phyloP scores from a whole-genome alignment of 2,329 filamentous ascomycete species.

The Dothideomycetes sp. region DNA sequence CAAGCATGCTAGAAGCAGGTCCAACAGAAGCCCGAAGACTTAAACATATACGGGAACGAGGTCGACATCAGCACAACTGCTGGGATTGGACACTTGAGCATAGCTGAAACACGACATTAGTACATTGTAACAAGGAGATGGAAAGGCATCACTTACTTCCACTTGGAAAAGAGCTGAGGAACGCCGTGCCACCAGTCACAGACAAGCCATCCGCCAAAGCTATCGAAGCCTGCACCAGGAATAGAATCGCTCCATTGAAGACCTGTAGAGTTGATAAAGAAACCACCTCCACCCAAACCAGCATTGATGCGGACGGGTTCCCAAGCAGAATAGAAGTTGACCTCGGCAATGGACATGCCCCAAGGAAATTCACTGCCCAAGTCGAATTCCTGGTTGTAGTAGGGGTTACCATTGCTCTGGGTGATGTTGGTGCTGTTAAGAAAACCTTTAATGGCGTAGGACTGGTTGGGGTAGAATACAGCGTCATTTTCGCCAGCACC shows the following conservation, averaged over 20 bases:
- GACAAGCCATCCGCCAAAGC: conserved; percentile 17
- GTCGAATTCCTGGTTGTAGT: conserved; percentile 24
- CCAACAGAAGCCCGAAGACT: neutral
- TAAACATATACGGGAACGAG: conserved; percentile 23
- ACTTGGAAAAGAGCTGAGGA: conserved; percentile 26
- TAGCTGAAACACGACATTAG: conserved; percentile 12
- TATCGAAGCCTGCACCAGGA: neutral
- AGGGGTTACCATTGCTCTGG: conserved; percentile 15
- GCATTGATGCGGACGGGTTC: conserved; percentile 25
- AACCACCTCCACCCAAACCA: conserved; percentile 19
- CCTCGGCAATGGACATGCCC: conserved; percentile 15
- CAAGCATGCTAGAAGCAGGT: too few relatives aligned
- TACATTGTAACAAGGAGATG: neutral
- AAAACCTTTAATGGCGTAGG: conserved; percentile 18
- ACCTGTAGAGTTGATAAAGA: conserved; percentile 26
- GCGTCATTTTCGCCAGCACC: conserved; percentile 23
- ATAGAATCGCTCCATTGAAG: conserved; percentile 22
- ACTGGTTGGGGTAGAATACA: conserved; percentile 18
- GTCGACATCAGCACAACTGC: conserved; percentile 25
- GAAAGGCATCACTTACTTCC: conserved; percentile 12
- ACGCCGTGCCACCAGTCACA: conserved; percentile 27
- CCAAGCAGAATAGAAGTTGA: conserved; percentile 25
- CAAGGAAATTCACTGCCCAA: conserved; percentile 23
- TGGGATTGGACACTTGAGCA: conserved; percentile 14
- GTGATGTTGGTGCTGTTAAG: conserved; percentile 22